Base-by-base conservation (phyloP, 2,329 filamentous ascomycete species). In the Cladosporium phlei region DNA sequence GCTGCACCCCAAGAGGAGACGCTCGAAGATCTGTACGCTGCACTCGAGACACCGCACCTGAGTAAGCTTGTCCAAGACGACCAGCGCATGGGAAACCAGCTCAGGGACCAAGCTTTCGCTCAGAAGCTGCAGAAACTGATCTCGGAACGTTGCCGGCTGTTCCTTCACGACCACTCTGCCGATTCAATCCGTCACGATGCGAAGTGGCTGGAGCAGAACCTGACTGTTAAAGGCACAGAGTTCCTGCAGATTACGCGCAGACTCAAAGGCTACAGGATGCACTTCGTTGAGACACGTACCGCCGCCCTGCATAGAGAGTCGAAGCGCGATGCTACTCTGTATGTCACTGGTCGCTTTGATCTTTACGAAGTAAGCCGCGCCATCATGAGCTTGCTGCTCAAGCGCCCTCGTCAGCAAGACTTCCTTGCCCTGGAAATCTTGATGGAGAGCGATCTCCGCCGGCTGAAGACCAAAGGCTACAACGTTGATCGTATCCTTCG, bases 401-500 rank as follows among this genome's bases (percentile, higher is more conserved):
- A 80, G 43, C 80, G 88, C 17, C 89, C 91, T 6, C 91, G 87
- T 54, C 86, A 95, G 59, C 86, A 94, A 61, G 89, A 91, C 2
- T 88, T 88, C 46, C 78, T 96, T 47, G 91, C 93, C 45, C 81
- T 98, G 47, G 93, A 97, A 67, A 90, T 88, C 44, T 85, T 98
- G 52, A 71, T 98, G 28, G 91, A 86, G 48, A 82, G 93, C 7
- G 88, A 91, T 56, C 74, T 98, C 19, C 78, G 86, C 37, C 83
- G 90, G 42, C 71, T 98, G 30, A 83, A 88, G 58, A 82, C 83
- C 50, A 88, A 93, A 53, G 93, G 93, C 2, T 97, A 96, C 73
- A 97, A 98, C 56, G 93, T 98, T 29, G 88, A 96, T 60, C 85
- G 93, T 39, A 97, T 98, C 52, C 75, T 98, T 17, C 81, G 88